phyloP scores from a whole-genome alignment of 352 stramenopile genomes.

The Pythium volutum region DNA sequence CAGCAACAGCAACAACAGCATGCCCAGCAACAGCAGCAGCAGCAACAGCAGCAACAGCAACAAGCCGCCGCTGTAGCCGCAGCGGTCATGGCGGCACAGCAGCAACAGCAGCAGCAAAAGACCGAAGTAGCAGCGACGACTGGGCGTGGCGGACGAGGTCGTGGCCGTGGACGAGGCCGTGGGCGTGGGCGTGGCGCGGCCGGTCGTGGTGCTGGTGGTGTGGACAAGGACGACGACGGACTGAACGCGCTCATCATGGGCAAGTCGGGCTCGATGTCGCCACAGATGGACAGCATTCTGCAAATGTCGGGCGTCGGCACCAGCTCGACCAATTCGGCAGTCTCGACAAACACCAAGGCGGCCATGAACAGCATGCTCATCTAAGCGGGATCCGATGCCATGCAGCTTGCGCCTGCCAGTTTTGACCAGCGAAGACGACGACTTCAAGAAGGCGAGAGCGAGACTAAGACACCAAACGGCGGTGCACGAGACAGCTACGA shows the following conservation, averaged over 20 bases:
- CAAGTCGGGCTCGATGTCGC: slow-evolving; percentile 15
- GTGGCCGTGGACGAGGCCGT: slow-evolving; percentile 13
- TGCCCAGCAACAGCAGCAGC: slow-evolving; percentile 34
- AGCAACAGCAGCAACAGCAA: slow-evolving; percentile 50
- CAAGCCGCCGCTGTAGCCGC: slow-evolving; percentile 28
- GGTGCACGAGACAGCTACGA: too few relatives aligned
- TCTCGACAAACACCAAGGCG: neutral
- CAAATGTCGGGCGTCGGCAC: slow-evolving; percentile 14
- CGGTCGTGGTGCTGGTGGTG: neutral
- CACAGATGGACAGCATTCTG: slow-evolving; percentile 18
- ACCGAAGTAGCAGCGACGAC: slow-evolving; percentile 12
- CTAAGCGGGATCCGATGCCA: neutral
- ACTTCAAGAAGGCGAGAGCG: neutral
- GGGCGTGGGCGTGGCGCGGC: slow-evolving; percentile 2
- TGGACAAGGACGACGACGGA: slow-evolving; percentile 19
- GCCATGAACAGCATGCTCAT: slow-evolving; percentile 16
- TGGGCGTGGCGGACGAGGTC: slow-evolving; percentile 5
- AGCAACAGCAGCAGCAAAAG: slow-evolving; percentile 28
- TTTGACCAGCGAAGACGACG: neutral
- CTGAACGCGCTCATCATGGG: slow-evolving; percentile 15
- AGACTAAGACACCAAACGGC: too few relatives aligned
- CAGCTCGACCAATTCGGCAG: neutral
- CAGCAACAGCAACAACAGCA: slow-evolving; percentile 51
- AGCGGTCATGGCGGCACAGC: slow-evolving; percentile 35
- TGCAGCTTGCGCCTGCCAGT: neutral